Conservation (phyloP, 495 filamentous ascomycete species). For the Neurospora sp. region DNA sequence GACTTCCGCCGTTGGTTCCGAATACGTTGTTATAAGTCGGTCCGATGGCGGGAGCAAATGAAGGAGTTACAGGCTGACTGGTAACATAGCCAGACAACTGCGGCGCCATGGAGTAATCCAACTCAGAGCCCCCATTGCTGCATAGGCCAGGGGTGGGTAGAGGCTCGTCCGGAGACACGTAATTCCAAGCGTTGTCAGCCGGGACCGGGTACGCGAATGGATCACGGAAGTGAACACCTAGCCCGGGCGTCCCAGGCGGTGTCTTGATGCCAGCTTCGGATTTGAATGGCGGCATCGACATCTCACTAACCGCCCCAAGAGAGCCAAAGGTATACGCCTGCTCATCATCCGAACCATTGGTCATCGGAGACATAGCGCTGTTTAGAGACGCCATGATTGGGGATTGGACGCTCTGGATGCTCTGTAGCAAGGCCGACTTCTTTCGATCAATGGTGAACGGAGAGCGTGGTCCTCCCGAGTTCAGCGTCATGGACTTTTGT, state of each 20-base stretch:
- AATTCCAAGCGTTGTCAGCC: conserved; percentile 21
- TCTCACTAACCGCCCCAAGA: conserved; percentile 6
- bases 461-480: conserved; percentile 28
- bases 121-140: conserved; percentile 30
- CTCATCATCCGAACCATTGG: conserved; percentile 29
- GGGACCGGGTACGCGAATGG: conserved; percentile 18
- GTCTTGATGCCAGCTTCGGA: conserved; percentile 30
- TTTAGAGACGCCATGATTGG: conserved; percentile 24
- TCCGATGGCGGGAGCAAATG: conserved; percentile 28
- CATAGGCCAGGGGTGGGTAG: conserved; percentile 34
- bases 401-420: conserved; percentile 25
- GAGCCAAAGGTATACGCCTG: conserved; percentile 21
- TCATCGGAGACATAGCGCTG: conserved; percentile 25
- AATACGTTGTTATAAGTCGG: conserved; percentile 24
- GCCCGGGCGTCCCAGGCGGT: conserved; percentile 36
- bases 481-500: conserved; percentile 25
- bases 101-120: conserved; percentile 28
- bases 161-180: conserved; percentile 29
- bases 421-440: conserved; percentile 28
- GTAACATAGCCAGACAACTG: conserved; percentile 31
- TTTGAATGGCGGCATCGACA: conserved; percentile 18
- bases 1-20: conserved; percentile 6
- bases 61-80: conserved; percentile 33
- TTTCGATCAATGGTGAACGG: conserved; percentile 34
- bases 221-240: conserved; percentile 23